phyloP scores from a whole-genome alignment of 305 asterid genomes.

The Fraxinus paxiana region DNA sequence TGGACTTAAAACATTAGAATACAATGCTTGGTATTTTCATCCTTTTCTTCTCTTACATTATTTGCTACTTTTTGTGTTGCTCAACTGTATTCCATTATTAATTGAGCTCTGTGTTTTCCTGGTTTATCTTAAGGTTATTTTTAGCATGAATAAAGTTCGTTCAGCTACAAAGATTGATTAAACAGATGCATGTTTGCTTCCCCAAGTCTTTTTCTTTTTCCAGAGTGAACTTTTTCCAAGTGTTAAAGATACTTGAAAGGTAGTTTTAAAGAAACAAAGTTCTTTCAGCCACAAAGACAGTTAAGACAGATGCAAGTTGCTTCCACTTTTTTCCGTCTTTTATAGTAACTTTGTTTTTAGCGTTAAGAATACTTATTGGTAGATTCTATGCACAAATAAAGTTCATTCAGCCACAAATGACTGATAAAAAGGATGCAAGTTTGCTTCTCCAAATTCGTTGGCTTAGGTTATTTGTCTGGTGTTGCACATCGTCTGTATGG shows the following conservation, averaged over 20 bases:
- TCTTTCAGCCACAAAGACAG: neutral
- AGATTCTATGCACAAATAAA: neutral
- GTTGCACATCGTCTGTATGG: neutral
- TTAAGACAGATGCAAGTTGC: neutral
- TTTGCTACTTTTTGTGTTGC: neutral
- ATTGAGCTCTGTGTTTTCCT: neutral
- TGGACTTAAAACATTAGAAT: neutral
- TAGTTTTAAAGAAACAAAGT: neutral
- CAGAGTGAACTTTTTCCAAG: neutral
- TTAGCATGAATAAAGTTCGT: neutral
- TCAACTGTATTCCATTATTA: neutral
- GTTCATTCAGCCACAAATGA: neutral
- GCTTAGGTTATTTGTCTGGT: neutral
- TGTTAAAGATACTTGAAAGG: neutral
- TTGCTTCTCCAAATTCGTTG: neutral
- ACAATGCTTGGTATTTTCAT: neutral
- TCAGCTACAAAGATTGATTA: neutral
- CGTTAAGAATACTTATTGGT: neutral
- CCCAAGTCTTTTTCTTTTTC: neutral
- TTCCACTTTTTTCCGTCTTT: neutral
- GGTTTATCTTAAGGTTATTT: neutral
- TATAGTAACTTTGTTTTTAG: neutral
- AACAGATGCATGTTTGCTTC: neutral
- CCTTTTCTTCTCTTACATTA: neutral
- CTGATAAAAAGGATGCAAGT: neutral